Base-by-base conservation (phyloP, 2,329 filamentous ascomycete genomes). In the Neonectria punicea region DNA sequence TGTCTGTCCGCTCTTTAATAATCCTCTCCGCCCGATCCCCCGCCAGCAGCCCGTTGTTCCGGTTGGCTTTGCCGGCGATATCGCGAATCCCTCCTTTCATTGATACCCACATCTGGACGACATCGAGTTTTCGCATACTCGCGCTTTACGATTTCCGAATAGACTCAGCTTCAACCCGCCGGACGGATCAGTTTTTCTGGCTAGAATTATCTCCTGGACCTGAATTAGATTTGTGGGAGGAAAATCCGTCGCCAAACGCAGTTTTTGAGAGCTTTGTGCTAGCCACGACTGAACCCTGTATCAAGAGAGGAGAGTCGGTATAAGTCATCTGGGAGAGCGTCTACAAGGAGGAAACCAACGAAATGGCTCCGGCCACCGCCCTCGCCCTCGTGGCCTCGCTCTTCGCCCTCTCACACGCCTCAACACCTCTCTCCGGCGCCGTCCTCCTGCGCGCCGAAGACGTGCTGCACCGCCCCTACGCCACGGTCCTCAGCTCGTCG, bases 391-490 rank as follows among this genome's bases (percentile, higher is more conserved):
- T 62, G 54, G 69, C 65, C 51, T 63, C 67, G 11, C 62, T 73
- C 14, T 57, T 73, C 51, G 64, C 68, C 49, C 54, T 71, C 57
- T 69, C 68, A 36, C 67, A 70, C 43, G 70, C 72, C 50, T 66
- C 69, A 55, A 49, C 58, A 16, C 46, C 58, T n/a, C 54, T 53
- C 14, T 49, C 63, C 53, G 46, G 67, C 16, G 61, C 66, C 46
- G 50, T 70, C 34, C 53, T 77, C 36, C 72, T 76, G 43, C 67
- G 63, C 44, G 63, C 76, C 58, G 71, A 76, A 18, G 75, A 79
- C 55, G 75, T 78, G 32, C 72, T 79, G 49, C 58, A 68, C 47
- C 68, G 69, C 14, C 75, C 77, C 8, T 79, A 77, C 63, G 68
- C 67, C 55, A 65, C 72, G 20, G 50, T 74, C 18, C 9, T 67